Conservation (phyloP, 2,329 filamentous ascomycete genomes). For the Colletotrichum cordylinicola region DNA sequence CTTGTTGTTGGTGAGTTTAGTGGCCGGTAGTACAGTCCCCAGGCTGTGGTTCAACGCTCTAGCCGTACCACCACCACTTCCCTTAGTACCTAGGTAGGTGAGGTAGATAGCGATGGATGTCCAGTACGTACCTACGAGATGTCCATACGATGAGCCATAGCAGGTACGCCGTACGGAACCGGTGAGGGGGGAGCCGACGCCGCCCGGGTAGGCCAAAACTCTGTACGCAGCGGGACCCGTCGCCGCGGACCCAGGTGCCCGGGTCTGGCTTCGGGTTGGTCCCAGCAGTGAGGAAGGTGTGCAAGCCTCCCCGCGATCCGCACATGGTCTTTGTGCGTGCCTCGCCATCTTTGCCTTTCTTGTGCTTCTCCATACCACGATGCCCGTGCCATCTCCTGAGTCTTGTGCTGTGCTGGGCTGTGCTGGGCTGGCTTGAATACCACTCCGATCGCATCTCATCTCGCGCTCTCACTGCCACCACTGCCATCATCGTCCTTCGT, state of each 20-base stretch:
- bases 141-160: no score
- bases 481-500: background rate
- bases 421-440: background rate
- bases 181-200: background rate
- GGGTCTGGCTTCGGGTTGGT: background rate
- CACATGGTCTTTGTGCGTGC: background rate
- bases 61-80: background rate
- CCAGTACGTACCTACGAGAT: background rate
- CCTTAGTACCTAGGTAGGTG: background rate
- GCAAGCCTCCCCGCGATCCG: conserved; percentile 4
- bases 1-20: background rate
- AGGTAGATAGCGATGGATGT: background rate
- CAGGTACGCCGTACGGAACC: background rate
- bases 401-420: no score
- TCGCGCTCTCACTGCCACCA: background rate
- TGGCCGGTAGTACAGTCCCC: background rate
- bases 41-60: conserved; percentile 9
- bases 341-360: background rate
- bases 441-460: background rate
- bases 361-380: background rate
- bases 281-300: conserved; percentile 6
- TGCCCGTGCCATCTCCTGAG: background rate
- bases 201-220: background rate
- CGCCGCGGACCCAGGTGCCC: background rate
- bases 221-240: background rate